Conservation (phyloP, 805 yeast species). For the Schizosaccharomyces osmophilus region DNA sequence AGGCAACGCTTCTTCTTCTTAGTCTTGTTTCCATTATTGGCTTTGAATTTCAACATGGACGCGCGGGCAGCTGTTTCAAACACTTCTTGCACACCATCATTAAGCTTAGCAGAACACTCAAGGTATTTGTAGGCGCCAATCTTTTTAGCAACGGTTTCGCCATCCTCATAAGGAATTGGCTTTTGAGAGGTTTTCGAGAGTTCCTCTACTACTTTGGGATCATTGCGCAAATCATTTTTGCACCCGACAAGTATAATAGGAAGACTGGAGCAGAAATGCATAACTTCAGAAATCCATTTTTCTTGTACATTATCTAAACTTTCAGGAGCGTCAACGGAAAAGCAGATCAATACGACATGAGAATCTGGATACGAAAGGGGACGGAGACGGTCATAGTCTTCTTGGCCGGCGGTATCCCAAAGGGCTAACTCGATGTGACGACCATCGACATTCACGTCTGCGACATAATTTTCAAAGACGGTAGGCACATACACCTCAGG, state of each 20-base stretch:
- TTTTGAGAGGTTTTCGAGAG: slow-evolving; percentile 50
- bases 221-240: slow-evolving; percentile 71
- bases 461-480: slow-evolving; percentile 91
- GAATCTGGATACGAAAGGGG: slow-evolving; percentile 83
- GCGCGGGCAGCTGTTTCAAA: slow-evolving; percentile 85
- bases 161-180: slow-evolving; percentile 62
- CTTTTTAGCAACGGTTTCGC: slow-evolving; percentile 66
- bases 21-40: slow-evolving; percentile 12
- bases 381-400: slow-evolving; percentile 82
- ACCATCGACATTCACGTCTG: slow-evolving; percentile 80
- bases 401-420: slow-evolving; percentile 98
- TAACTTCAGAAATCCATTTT: slow-evolving; percentile 83
- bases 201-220: slow-evolving; percentile 49
- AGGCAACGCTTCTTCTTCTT: slow-evolving; percentile 44
- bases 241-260: slow-evolving; percentile 85
- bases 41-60: slow-evolving; percentile 38
- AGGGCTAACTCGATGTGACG: slow-evolving; percentile 79
- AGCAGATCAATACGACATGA: slow-evolving; percentile 74
- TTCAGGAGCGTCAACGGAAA: slow-evolving; percentile 75
- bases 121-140: slow-evolving; percentile 69
- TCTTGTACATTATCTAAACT: slow-evolving; percentile 82
- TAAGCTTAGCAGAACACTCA: slow-evolving; percentile 81
- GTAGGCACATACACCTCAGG: slow-evolving; percentile 91
- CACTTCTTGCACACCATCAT: slow-evolving; percentile 79
- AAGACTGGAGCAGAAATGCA: slow-evolving; percentile 82